Evolutionary conservation across 202 grass and related monocot species (phyloP), one percentile per base, ranked within the genome.

Genomic region (Sporobolus alterniflorus): DNA sequence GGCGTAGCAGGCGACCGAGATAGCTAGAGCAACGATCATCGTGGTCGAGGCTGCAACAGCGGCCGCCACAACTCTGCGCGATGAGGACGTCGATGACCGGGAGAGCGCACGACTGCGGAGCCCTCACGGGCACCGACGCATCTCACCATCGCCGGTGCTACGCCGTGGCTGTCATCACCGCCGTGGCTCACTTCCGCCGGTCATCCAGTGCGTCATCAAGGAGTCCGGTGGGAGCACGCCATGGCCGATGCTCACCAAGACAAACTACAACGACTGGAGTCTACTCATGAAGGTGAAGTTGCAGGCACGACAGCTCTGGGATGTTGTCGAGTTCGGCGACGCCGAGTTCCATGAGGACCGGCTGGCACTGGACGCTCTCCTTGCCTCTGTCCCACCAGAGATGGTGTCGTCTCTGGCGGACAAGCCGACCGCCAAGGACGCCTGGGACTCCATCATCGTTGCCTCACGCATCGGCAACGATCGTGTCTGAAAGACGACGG

Each of bases 71-170:
- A 28, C 60, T 0, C 28, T 63, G 11, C 29, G 60, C 60, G 14
- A 5, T 6, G 60, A 63, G 12, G 28, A 32, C 15, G 29, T 26
- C 2, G 60, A 63, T 18, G 47, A 29, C 0, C 28, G 5, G 28
- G 29, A 15, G 4, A 13, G 6, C 60, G 47, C 13, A 2, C 47
- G 43, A 40, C 11, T 18, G 60, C 60, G 29, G 60, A 18, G 11
- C 60, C 60, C 60, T 63, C 60, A 54, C 49, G 31, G 81, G 75
- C 56, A 67, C 22, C 81, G 81, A 10, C 21, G 39, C 22, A 42
- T 51, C 15, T 75, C 81, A 71, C 81, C 71, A 65, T 43, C 71
- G 13, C 71, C 68, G 42, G 40, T 29, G 5, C 68, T 7, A 3
- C 68, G 1, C 7, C 28, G n/a, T 3, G 26, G 79, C 15, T 42